Base-by-base conservation (phyloP, 2,329 filamentous ascomycete species). In the Botryotinia globosa region DNA sequence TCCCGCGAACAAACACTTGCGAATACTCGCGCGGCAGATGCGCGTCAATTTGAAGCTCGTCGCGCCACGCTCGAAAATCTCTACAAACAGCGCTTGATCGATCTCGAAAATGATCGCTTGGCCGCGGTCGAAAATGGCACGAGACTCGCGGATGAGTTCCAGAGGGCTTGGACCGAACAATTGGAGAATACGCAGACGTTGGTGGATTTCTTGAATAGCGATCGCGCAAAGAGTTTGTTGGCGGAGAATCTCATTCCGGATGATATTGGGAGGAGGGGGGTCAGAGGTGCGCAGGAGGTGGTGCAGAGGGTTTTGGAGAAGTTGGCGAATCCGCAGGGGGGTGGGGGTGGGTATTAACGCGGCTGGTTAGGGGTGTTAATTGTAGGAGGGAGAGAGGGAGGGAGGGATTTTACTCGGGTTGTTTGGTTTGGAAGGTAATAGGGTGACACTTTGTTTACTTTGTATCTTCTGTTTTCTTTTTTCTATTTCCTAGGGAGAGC, bases 151-250 rank as follows among this genome's bases (percentile, higher is more conserved):
- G 56, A 75, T n/a, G 69, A 61, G 59, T 63, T 75, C 10, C 54
- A 69, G 54, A 58, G 25, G 16, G 44, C 42, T 1, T 76, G 75
- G 74, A 62, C 34, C 29, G 56, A 61, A 8, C 75, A 76, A 34
- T 65, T 76, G 34, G n/a, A 56, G 56, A 59, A 75, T 66, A 74
- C 74, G 29, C 48, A 75, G 65, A 67, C 72, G 10, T 8, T 74
- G 16, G 48, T 70, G 4, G 29, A 71, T 9, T 70, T 73, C 22
- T 70, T 75, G 67, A 74, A 71, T 37, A 67, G 65, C 1, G 65
- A 67, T 42, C 65, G 65, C 1, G 65, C 48, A 18, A 67, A 67
- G 65, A 42, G 16, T 16, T 42, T 56, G n/a, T 20, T 67, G 34
- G 65, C 65, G 9, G 65, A 56, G 25, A 29, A 56, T 56, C 22